These are phyloP conservation scores for Tricholoma hemisulphureum DNA, from an alignment of 768 basidiomycete genomes.

Conservation along the genomic window DNA sequence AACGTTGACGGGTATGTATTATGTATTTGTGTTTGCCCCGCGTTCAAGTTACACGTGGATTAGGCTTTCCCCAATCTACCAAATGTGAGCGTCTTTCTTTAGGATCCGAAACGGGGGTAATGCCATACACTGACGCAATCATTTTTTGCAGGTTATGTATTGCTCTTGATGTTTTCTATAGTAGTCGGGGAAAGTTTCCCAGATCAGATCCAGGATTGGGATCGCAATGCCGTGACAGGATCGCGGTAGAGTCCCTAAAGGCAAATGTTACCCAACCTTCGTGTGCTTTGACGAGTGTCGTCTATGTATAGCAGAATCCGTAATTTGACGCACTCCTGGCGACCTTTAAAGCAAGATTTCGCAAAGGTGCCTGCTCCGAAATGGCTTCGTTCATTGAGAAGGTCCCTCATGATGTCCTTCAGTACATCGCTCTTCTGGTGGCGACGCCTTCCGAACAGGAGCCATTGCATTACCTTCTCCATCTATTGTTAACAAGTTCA, in stretches of 20 bases:
- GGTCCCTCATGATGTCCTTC: constrained; percentile 57
- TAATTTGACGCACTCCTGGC: constrained; percentile 2
- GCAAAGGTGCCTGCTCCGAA: constrained; percentile 4
- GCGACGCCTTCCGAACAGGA: constrained; percentile 37
- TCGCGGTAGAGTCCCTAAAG: background rate
- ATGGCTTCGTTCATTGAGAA: constrained; percentile 49
- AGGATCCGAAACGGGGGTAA: background rate
- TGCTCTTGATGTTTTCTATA: no score
- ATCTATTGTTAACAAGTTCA: constrained; percentile 46
- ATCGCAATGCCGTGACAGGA: background rate
- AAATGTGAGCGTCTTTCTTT: background rate
- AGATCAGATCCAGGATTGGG: background rate
- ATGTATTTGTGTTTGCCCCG: background rate
- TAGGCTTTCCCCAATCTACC: background rate
- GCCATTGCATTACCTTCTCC: constrained; percentile 41
- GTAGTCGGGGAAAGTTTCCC: background rate
- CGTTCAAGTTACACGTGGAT: background rate
- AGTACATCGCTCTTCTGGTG: constrained; percentile 50
- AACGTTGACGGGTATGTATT: background rate
- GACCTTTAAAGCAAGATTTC: background rate
- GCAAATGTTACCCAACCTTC: background rate
- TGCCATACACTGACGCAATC: background rate
- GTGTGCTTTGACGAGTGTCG: background rate
- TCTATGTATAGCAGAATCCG: background rate
- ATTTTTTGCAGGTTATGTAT: background rate